Evolutionary conservation across 1,284 basidiomycete genomes (phyloP), one percentile per base, ranked within the genome.

Genomic region (Apiotrichum laibachii): DNA sequence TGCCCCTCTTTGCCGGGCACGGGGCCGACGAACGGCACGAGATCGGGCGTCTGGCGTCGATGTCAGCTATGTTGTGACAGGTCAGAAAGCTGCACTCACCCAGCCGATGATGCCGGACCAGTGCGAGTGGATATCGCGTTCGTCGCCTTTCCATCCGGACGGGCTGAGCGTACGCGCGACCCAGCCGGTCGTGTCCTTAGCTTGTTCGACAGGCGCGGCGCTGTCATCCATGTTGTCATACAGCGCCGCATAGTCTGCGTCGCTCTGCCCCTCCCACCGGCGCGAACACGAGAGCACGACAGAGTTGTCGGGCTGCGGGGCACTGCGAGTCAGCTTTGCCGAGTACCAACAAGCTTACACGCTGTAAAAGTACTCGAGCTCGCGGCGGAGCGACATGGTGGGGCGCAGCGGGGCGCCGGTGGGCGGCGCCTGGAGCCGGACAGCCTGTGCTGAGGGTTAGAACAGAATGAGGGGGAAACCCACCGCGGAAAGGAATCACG

Each of bases 1-100:
- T 72, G 71, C 16, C 71, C 71, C 15, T 57, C 31, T 56, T 66
- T 68, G 13, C 59, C 64, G 10, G 71, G 71, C n/a, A 71, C 61
- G 6, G 64, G 55, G 10, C 71, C 71, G 19, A 72, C 54, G 45
- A 68, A 68, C 5, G 70, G 67, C 12, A 70, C 61, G 5, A 59
- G 48, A 46, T 70, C 69, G 9, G 65, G 61, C n/a, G 64, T 69
- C 66, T 45, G 19, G 15, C 19, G 19, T 22, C 8, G 3, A 11
- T 4, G 5, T 9, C 21, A n/a, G 19, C 9, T 15, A 11, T 21
- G n/a, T n/a, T 7, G 7, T 31, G 3, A 31, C 26, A 31, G 26
- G 26, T 31, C 26, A 31, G 26, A 18, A 13, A 6, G 8, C n/a
- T 22, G 19, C 9, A 45, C 44, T 16, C 15, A 45, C 60, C 16